Conservation (phyloP, 1,139 yeast genomes). For the Diutina pseudorugosa region DNA sequence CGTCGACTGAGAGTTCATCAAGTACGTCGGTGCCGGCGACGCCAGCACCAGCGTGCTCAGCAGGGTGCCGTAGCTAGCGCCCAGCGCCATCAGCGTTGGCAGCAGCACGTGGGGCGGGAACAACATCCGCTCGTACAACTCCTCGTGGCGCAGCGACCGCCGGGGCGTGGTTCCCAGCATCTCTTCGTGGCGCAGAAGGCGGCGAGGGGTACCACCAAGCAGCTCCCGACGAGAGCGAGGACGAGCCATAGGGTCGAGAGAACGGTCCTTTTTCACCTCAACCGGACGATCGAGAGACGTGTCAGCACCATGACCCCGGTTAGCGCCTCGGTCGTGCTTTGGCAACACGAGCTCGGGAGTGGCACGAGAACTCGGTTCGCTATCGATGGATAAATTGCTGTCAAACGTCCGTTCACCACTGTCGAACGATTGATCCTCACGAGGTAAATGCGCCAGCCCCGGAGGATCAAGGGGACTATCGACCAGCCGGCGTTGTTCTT, state of each 20-base stretch:
- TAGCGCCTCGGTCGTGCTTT: not conserved
- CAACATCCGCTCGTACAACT: not conserved
- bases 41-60: not conserved
- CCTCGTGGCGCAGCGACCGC: not conserved
- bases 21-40: not conserved
- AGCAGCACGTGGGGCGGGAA: not conserved
- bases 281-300: not conserved
- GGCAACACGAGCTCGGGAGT: not conserved
- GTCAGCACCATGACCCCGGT: not conserved
- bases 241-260: not conserved
- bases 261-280: not conserved
- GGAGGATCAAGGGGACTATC: not conserved
- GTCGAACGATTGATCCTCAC: not conserved
- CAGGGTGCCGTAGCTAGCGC: not conserved
- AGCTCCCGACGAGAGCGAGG: not conserved
- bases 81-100: conserved; percentile 1
- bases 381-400: not conserved
- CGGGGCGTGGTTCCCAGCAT: not conserved
- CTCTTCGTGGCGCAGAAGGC: not conserved
- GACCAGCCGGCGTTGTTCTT: not conserved
- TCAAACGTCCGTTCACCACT: not conserved
- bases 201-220: conserved; percentile 4
- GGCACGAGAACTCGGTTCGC: not conserved
- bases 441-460: not conserved
- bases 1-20: not conserved